Evolutionary conservation across 148 eudicot species (phyloP).

Genomic region (Hydrangea macrophylla): DNA sequence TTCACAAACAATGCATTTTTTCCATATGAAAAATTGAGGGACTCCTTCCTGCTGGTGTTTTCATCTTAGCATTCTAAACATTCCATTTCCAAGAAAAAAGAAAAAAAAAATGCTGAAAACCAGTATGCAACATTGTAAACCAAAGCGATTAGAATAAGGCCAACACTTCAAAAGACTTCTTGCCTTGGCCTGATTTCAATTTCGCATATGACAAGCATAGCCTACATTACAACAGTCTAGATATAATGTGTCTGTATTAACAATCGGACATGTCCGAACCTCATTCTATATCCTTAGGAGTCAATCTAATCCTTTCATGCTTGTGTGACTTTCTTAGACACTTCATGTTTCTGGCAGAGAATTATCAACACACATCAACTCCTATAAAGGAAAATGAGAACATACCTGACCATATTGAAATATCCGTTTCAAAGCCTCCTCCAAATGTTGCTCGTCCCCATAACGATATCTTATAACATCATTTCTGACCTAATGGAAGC

Average conservation of each 20-base stretch:
- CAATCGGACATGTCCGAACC: no score
- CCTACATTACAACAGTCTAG: background rate
- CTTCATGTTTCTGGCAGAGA: background rate
- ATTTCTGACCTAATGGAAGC: slow-evolving; percentile 60
- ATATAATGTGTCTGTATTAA: no score
- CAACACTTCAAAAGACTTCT: background rate
- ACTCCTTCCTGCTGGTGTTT: no score
- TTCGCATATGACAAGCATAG: background rate
- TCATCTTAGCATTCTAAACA: background rate
- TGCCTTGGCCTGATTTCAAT: background rate
- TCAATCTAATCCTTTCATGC: no score
- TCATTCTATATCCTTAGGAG: background rate
- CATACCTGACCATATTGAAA: slow-evolving; percentile 92
- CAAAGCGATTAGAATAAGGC: background rate
- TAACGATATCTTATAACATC: slow-evolving; percentile 94
- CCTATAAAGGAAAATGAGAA: slow-evolving; percentile 5
- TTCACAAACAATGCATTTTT: background rate
- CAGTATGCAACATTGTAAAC: background rate
- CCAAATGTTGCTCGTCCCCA: slow-evolving; percentile 98
- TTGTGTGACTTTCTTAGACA: background rate
- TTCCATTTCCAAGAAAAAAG: background rate
- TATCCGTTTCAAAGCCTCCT: slow-evolving; percentile 91
- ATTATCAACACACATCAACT: slow-evolving; percentile 2
- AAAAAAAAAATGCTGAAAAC: background rate
- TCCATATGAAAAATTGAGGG: background rate